Evolutionary conservation across 2,329 filamentous ascomycete species (phyloP), one percentile per base, ranked within the genome.

Genomic region (Venturia effusa): DNA sequence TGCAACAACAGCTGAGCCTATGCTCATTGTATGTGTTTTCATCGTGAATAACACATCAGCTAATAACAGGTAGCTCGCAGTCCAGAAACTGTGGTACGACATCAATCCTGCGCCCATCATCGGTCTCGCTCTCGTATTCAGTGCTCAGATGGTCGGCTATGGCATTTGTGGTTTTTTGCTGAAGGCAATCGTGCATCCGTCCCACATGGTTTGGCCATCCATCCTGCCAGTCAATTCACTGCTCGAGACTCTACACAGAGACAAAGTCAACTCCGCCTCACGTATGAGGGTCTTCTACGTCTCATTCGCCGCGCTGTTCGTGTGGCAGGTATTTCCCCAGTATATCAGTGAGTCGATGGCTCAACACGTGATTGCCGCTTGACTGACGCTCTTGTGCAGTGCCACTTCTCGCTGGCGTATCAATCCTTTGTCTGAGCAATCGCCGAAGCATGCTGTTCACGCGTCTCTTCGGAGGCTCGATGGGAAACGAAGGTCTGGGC

Each of bases 211-310:
- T 7, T 41, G 32, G 32, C 32, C 32, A 6, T 59, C n/a, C 65
- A 65, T 63, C 32, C 65, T 13, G 66, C 57, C 54, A 61, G 1
- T 62, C 4, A 15, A 30, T 17, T 30, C 51, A 5, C 5, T 67
- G 63, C 57, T 65, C 65, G 1, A 51, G 13, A 64, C 66, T 34
- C 6, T 54, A n/a, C 60, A 66, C 48, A 63, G 59, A 34, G 30
- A 51, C 15, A 41, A n/a, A n/a, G n/a, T 62, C 3, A 30, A 61
- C n/a, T 22, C 55, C 27, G 64, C 39, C 32, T n/a, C 67, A 19
- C 65, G 65, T 27, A 62, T 71, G 34, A 66, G 64, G 57, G 59
- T 74, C 30, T 73, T 73, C 60, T 72, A 68, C 59, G 66, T 69
- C 59, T 68, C 69, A 3, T 73, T 73, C 63, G 43, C 61, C 5